Base-by-base conservation (phyloP, 257 asterid species). In the Gentiana macrophylla region DNA sequence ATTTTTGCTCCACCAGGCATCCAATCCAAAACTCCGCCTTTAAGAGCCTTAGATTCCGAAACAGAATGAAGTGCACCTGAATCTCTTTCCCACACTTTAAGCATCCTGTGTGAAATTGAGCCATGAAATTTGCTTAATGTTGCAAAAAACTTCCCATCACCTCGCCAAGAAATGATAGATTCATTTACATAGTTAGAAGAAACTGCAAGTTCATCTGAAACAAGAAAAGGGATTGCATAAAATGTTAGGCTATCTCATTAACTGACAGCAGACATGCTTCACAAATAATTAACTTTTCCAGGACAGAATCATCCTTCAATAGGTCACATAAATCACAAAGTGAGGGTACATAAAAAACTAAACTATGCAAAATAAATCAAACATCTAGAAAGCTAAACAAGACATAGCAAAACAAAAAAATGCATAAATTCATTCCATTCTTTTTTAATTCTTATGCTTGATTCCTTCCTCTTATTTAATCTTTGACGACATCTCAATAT, bases 51-150 rank as follows among this genome's bases (percentile, higher is more conserved):
- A 11, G 90, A 64, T 65, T 81, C 94, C 50, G 97, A 92, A 72
- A 83, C 81, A 58, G 98, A 77, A 72, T 79, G 94, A 52, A 88
- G 71, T 15, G 63, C 77, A 59, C 97, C 97, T 1, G 97, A 79
- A 57, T 92, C 95, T 54, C 98, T 82, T 67, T 88, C 98, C 98
- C 98, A 92, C 62, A 88, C 94, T 81, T 83, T 88, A 58, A 92
- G 90, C 77, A 74, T 81, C 70, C 78, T 83, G 33, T 44, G 76
- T 60, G 64, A 62, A 70, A 59, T 47, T 5, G 93, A 78, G 67
- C 70, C 79, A 36, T 67, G 72, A 76, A 67, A 80, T 73, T 69
- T 75, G 72, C 90, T 81, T 63, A 92, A 50, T 0, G 95, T 77
- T 50, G 94, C 90, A 67, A 92, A 88, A 69, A 69, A 92, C 63